Evolutionary conservation across 1,284 basidiomycete genomes (phyloP).

Genomic region (Pulveroboletus sp.): DNA sequence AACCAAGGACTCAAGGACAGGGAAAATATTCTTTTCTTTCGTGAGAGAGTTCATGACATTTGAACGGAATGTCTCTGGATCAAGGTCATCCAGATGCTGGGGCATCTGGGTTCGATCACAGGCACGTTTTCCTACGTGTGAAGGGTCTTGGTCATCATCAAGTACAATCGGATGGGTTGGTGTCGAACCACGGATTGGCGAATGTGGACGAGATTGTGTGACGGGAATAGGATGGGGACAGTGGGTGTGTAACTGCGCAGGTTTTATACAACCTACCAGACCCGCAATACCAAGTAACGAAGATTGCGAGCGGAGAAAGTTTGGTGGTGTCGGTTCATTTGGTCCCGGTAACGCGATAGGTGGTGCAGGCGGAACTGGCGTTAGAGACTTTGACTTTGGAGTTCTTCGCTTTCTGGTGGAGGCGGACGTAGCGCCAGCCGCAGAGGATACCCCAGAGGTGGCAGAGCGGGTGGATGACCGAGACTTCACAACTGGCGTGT

Average conservation of each 20-base stretch:
- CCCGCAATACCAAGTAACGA: slow-evolving; percentile 71
- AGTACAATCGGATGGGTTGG: slow-evolving; percentile 67
- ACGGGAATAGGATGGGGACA: slow-evolving; percentile 30
- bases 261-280: slow-evolving; percentile 62
- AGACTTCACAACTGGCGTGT: slow-evolving; percentile 11
- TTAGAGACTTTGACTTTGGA: slow-evolving; percentile 32
- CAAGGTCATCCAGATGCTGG: slow-evolving; percentile 25
- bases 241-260: slow-evolving; percentile 46
- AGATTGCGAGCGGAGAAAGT: slow-evolving; percentile 71
- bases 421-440: not conserved
- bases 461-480: slow-evolving; percentile 15
- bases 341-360: slow-evolving; percentile 65
- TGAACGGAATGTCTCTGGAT: slow-evolving; percentile 45
- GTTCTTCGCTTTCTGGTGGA: slow-evolving; percentile 25
- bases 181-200: slow-evolving; percentile 47
- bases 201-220: slow-evolving; percentile 20
- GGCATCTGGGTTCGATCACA: slow-evolving; percentile 5
- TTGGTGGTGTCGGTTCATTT: slow-evolving; percentile 57
- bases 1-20: slow-evolving; percentile 60
- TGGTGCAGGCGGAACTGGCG: slow-evolving; percentile 39
- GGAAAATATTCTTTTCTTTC: slow-evolving; percentile 65
- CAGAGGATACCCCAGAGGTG: slow-evolving; percentile 21
- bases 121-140: slow-evolving; percentile 10
- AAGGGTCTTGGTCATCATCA: slow-evolving; percentile 52
- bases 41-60: slow-evolving; percentile 61